Evolutionary conservation across 768 basidiomycete genomes (phyloP).

Genomic region (Sutorius australiensis): DNA sequence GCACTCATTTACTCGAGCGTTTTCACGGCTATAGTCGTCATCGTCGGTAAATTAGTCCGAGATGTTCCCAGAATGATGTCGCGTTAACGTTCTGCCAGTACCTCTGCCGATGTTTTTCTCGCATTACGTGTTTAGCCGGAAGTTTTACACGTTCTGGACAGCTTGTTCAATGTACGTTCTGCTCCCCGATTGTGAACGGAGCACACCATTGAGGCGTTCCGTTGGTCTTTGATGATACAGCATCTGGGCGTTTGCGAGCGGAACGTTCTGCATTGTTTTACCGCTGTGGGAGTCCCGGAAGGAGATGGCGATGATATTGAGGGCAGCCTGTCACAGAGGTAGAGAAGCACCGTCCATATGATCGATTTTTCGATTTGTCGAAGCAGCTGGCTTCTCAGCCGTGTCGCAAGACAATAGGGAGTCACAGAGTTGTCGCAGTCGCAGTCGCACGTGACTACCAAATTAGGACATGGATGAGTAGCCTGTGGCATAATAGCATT

Average conservation of each 20-base stretch:
- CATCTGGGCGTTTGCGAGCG: constrained; percentile 36
- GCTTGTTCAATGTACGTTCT: constrained; percentile 36
- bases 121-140: constrained; percentile 33
- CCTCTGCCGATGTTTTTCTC: constrained; percentile 41
- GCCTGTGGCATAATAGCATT: too few species aligned
- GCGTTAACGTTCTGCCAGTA: constrained; percentile 18
- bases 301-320: constrained; percentile 30
- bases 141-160: constrained; percentile 38
- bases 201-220: neutral
- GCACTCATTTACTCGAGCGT: constrained; percentile 33
- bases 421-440: too few species aligned
- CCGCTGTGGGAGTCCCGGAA: constrained; percentile 36
- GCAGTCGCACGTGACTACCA: too few species aligned
- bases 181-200: neutral
- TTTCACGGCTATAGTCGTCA: constrained; percentile 33
- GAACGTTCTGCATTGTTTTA: constrained; percentile 35
- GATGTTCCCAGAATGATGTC: neutral
- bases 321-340: constrained; percentile 9
- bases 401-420: constrained; percentile 2
- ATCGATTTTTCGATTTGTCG: too few species aligned
- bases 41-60: constrained; percentile 26
- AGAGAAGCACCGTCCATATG: neutral
- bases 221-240: constrained; percentile 14
- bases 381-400: constrained; percentile 4
- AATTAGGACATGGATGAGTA: too few species aligned